Conservation (phyloP, 495 filamentous ascomycete species). For the Neurospora sp. region DNA sequence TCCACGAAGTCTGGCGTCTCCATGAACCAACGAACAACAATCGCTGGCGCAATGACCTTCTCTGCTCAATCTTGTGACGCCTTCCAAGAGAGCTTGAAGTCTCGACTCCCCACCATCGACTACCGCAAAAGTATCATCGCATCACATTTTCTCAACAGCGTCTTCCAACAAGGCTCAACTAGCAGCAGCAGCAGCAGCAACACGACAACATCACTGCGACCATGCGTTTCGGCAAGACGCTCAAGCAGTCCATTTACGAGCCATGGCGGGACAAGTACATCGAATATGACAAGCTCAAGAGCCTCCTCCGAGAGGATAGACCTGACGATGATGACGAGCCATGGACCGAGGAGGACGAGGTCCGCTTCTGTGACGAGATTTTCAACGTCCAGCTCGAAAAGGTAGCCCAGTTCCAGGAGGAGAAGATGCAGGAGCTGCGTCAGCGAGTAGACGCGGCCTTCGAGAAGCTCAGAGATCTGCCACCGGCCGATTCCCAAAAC, state of each 20-base stretch:
- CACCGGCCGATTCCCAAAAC: conserved; percentile 25
- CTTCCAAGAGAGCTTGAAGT: background rate
- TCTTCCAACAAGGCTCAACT: background rate
- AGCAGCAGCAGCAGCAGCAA: background rate
- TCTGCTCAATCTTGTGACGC: background rate
- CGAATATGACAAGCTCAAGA: conserved; percentile 88
- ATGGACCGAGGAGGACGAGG: conserved; percentile 97
- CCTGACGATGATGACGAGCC: conserved; percentile 44
- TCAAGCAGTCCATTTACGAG: conserved; percentile 65
- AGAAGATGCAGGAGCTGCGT: conserved; percentile 60
- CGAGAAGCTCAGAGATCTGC: conserved; percentile 49
- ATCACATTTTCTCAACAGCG: background rate
- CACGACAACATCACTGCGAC: conserved; percentile 11
- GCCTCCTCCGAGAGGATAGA: conserved; percentile 67
- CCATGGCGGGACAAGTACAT: conserved; percentile 93
- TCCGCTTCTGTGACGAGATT: conserved; percentile 84
- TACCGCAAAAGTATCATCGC: background rate
- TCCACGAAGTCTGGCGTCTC: background rate
- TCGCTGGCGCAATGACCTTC: background rate
- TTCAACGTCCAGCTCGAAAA: conserved; percentile 93
- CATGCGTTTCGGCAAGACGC: conserved; percentile 90
- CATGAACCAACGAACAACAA: background rate
- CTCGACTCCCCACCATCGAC: background rate
- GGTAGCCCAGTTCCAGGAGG: conserved; percentile 78
- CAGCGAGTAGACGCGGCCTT: conserved; percentile 53